Conservation (phyloP, 768 basidiomycete species). For the Dioszegia aurantiaca region DNA sequence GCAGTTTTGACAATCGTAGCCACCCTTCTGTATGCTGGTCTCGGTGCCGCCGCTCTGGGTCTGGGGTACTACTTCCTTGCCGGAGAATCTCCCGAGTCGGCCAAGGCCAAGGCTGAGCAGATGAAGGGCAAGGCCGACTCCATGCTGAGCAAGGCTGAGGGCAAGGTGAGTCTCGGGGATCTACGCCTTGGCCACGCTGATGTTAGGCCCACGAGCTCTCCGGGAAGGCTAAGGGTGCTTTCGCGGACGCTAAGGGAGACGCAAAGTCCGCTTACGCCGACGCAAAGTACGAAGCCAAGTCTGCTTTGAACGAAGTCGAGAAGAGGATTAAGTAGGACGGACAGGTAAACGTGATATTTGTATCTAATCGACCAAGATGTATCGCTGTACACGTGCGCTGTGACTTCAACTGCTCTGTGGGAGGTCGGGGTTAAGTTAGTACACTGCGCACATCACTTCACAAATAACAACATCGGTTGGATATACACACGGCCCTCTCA, state of each 20-base stretch:
- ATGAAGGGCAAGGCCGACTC: conserved; percentile 23
- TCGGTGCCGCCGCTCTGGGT: conserved; percentile 26
- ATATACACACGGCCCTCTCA: too few relatives aligned
- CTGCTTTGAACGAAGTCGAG: conserved; percentile 12
- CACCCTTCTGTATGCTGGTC: conserved; percentile 29
- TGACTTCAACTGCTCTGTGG: too few relatives aligned
- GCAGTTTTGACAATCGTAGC: conserved; percentile 8
- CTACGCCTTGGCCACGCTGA: background rate
- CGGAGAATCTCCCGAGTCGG: conserved; percentile 2
- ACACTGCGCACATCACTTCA: too few relatives aligned
- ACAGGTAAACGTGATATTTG: background rate
- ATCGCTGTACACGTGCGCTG: too few relatives aligned
- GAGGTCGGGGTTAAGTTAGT: too few relatives aligned
- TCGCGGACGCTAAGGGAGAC: conserved; percentile 28
- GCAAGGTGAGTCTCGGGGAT: conserved; percentile 11
- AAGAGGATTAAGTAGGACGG: background rate
- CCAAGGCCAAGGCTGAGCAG: conserved; percentile 15
- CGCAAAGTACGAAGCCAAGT: conserved; percentile 34
- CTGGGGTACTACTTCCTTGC: conserved; percentile 34
- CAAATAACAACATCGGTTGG: too few relatives aligned
- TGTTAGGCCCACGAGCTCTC: conserved; percentile 29
- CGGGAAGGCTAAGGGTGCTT: conserved; percentile 34
- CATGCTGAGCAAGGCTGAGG: conserved; percentile 14
- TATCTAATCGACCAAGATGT: background rate
- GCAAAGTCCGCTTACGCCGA: conserved; percentile 28